phyloP scores from a whole-genome alignment of 441 rosid species.

The Populus tomentosa region DNA sequence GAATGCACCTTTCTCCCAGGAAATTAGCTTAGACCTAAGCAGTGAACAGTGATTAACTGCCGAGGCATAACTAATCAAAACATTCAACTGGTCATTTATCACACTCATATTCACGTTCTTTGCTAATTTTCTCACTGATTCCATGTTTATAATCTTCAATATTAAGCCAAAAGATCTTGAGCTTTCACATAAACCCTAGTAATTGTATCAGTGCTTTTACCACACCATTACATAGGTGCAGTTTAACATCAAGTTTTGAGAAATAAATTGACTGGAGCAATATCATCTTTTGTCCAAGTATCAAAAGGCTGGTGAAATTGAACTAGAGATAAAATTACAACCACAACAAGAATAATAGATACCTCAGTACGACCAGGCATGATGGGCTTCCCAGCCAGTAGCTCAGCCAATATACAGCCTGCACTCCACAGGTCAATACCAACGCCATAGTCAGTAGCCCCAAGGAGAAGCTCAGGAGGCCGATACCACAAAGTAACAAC shows the following conservation, averaged over 20 bases:
- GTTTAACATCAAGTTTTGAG: neutral
- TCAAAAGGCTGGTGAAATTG: neutral
- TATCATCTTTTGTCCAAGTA: neutral
- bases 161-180: neutral
- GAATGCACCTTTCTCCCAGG: neutral
- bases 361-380: conserved; percentile 99
- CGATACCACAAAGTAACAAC: conserved; percentile 96
- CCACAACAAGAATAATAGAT: conserved; percentile 8
- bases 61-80: neutral
- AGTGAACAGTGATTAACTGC: neutral
- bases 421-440: conserved; percentile 97
- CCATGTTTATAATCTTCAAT: neutral
- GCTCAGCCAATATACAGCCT: conserved; percentile 88
- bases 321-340: neutral
- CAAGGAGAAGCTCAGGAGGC: conserved; percentile 94
- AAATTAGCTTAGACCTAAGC: neutral
- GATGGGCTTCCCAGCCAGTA: conserved; percentile 83
- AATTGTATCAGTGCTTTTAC: neutral
- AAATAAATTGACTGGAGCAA: neutral
- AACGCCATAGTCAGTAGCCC: conserved; percentile 85
- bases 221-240: neutral
- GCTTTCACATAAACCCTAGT: neutral
- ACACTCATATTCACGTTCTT: neutral
- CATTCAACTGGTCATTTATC: neutral
- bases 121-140: neutral